Base-by-base conservation (phyloP, 2,329 filamentous ascomycete species). In the Scorias spongiosa region DNA sequence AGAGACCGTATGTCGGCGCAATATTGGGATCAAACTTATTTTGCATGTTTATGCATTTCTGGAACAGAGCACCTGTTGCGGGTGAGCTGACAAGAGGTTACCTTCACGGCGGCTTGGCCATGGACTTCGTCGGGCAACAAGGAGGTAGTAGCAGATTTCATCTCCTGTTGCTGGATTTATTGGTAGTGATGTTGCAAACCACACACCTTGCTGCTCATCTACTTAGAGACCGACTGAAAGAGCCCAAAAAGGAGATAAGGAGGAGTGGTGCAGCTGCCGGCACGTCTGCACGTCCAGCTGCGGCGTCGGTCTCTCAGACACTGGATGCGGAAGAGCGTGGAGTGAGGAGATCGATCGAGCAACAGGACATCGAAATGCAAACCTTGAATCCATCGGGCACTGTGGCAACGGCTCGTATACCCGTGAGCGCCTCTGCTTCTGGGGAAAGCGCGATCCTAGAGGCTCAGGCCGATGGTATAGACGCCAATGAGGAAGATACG, bases 121-220 rank as follows among this genome's bases (percentile, higher is more conserved):
- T 81, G 53, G 76, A 80, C 58, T 79, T 80, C 53, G 72, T 80
- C 43, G 76, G 77, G 12, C 74, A 79, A 57, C 66, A 70, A 50
- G 72, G 70, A 2, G 74, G 75, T 2, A 67, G 70, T 2, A 70
- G 72, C 43, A 72, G 70, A 53, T 56, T 69, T 40, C 66, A 68
- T 49, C 63, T 80, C 10, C 52, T 74, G 4, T 53, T 63, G 2
- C 60, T 78, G 48, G 76, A 80, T 54, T 37, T 72, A 8, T 56
- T 76, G 30, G 63, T 78, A 10, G 51, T 78, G 47, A 47, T 66
- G 5, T 56, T 80, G 49, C 75, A 80, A 60, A 49, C 78, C 6
- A 54, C 76, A 36, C 74, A 77, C 63, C 60, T 80, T 42, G 70
- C 70, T 9, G 66, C 72, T 36, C 63, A 71, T 37, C 57, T 74